A percentile compares a stretch with the other conserved stretches of the same genome.
Conservation (phyloP, 139 green algal genomes). For the Tetraselmis striata region DNA sequence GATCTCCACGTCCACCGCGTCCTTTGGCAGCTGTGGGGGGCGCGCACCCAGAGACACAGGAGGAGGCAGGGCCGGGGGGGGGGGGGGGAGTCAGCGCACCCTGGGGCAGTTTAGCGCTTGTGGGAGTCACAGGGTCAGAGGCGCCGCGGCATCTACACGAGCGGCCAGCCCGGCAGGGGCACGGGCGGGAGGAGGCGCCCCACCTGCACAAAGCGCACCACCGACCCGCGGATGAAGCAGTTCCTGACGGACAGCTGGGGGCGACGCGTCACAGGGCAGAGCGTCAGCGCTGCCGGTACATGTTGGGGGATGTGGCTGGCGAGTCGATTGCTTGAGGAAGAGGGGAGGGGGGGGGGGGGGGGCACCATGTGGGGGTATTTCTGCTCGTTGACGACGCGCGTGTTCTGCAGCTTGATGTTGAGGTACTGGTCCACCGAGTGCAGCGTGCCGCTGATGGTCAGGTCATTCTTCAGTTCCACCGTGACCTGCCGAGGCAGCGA, state of each 20-base stretch:
- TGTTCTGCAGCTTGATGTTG: slow-evolving; percentile 97
- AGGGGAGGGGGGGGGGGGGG: too few relatives aligned
- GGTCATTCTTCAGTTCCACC: slow-evolving; percentile 98
- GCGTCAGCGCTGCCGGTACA: not conserved
- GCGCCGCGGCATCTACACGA: too few relatives aligned
- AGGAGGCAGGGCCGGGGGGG: not conserved
- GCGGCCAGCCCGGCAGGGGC: too few relatives aligned
- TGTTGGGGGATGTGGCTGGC: not conserved
- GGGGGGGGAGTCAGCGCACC: not conserved
- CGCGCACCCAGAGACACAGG: not conserved
- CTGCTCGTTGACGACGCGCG: slow-evolving; percentile 72
- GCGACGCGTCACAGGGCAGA: too few relatives aligned
- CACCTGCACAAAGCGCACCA: slow-evolving; percentile 90
- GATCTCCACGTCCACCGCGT: slow-evolving; percentile 90
- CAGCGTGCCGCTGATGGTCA: slow-evolving; percentile 86
- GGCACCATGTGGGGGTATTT: slow-evolving; percentile 95
- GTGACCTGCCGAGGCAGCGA: slow-evolving; percentile 64
- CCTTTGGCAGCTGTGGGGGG: slow-evolving; percentile 64
- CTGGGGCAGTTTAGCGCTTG: too few relatives aligned
- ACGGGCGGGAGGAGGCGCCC: too few relatives aligned
- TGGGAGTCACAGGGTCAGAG: too few relatives aligned
- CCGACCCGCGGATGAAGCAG: slow-evolving; percentile 96
- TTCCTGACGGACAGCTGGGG: slow-evolving; percentile 88
- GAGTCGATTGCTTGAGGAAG: too few relatives aligned
- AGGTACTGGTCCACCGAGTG: slow-evolving; percentile 99